Percentiles rank a stretch among this genome's conserved stretches.
Evolutionary conservation across 2,329 filamentous ascomycete genomes (phyloP).

Genomic region (Coniosporium tulheliwenetii): DNA sequence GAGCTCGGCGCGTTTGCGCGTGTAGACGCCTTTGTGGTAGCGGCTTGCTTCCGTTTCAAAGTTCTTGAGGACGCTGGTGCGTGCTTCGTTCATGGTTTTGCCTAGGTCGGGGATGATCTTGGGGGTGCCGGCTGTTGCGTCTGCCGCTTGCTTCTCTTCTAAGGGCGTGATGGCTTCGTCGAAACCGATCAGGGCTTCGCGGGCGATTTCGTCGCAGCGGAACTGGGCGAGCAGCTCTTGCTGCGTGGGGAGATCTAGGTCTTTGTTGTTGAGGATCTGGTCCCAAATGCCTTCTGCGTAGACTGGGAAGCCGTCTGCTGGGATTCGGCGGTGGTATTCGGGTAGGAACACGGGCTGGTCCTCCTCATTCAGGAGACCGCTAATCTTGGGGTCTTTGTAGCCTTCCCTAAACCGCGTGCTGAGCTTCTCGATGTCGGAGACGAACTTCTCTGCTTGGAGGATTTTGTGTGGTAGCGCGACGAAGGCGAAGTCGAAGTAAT

Average conservation of each 20-base stretch:
- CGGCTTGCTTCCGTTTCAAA: conserved; percentile 84
- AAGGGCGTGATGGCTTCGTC: conserved; percentile 69
- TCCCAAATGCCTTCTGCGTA: conserved; percentile 96
- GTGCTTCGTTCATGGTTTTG: conserved; percentile 52
- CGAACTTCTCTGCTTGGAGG: conserved; percentile 82
- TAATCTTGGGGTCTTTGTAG: conserved; percentile 51
- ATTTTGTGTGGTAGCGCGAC: conserved; percentile 94
- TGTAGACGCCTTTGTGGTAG: conserved; percentile 93
- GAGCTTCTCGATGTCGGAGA: conserved; percentile 62
- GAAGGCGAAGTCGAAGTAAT: conserved; percentile 98
- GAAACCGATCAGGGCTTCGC: conserved; percentile 73
- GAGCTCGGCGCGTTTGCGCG: conserved; percentile 70
- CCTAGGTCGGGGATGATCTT: conserved; percentile 64
- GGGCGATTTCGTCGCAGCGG: conserved; percentile 88
- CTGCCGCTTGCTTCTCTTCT: conserved; percentile 71
- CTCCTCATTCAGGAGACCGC: conserved; percentile 48
- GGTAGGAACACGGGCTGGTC: conserved; percentile 72
- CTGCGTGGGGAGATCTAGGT: conserved; percentile 88
- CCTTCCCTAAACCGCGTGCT: conserved; percentile 71
- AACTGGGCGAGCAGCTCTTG: conserved; percentile 95
- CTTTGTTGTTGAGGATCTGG: conserved; percentile 97
- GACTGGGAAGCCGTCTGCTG: conserved; percentile 87
- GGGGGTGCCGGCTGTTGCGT: conserved; percentile 54
- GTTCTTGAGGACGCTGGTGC: conserved; percentile 58
- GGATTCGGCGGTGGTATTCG: conserved; percentile 90